phyloP scores from a whole-genome alignment of 1,139 yeast genomes.

The Suhomyces kunorum region DNA sequence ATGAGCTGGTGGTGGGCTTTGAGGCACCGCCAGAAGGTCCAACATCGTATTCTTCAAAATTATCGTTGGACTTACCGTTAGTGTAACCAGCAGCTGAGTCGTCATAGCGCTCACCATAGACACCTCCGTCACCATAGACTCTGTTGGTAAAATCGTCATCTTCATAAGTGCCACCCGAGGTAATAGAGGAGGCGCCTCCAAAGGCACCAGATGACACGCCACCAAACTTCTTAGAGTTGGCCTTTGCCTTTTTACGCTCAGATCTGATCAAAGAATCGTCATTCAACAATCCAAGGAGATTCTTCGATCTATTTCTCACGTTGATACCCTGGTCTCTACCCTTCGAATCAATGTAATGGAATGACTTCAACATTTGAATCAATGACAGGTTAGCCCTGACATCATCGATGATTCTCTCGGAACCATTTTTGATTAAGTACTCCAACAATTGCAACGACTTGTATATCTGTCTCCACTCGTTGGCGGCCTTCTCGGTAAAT shows the following conservation, averaged over 20 bases:
- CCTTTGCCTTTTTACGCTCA: conserved; percentile 88
- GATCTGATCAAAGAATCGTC: conserved; percentile 77
- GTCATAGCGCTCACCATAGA: conserved; percentile 68
- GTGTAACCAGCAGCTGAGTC: conserved; percentile 50
- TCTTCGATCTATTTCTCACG: conserved; percentile 88
- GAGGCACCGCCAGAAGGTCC: conserved; percentile 32
- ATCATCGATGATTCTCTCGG: conserved; percentile 93
- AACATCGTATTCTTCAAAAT: conserved; percentile 74
- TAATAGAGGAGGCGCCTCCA: conserved; percentile 52
- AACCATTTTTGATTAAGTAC: conserved; percentile 86
- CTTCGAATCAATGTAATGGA: conserved; percentile 91
- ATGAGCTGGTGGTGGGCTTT: conserved; percentile 47
- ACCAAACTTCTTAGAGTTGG: conserved; percentile 76
- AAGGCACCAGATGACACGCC: conserved; percentile 58
- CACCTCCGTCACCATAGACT: conserved; percentile 82
- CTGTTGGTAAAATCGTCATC: conserved; percentile 57
- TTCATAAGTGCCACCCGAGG: conserved; percentile 42
- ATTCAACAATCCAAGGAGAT: conserved; percentile 65
- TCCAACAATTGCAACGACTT: conserved; percentile 90
- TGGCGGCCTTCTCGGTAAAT: conserved; percentile 91
- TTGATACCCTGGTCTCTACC: conserved; percentile 97
- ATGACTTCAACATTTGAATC: conserved; percentile 85
- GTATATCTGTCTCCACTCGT: conserved; percentile 98
- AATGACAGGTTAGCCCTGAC: conserved; percentile 81
- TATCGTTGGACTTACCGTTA: conserved; percentile 43